Conservation (phyloP, 768 basidiomycete genomes). For the Kwoniella botswanensis region DNA sequence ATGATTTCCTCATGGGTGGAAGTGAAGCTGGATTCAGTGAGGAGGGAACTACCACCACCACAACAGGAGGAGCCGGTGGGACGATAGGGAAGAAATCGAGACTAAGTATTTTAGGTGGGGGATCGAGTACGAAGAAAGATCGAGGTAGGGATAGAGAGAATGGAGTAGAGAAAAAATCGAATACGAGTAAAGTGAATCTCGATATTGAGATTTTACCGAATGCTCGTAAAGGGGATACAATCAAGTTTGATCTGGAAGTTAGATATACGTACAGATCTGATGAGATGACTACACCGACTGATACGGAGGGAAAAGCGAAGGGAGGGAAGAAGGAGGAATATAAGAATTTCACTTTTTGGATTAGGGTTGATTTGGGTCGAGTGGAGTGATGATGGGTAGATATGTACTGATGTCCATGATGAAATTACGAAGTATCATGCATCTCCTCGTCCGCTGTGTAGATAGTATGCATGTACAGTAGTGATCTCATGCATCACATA, state of each 20-base stretch:
- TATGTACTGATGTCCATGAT: neutral
- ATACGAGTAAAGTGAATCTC: slow-evolving; percentile 87
- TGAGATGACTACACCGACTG: slow-evolving; percentile 60
- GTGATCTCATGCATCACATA: neutral
- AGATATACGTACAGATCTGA: slow-evolving; percentile 93
- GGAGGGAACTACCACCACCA: slow-evolving; percentile 58
- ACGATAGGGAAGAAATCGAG: slow-evolving; percentile 53
- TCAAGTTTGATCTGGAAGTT: slow-evolving; percentile 77
- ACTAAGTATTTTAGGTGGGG: slow-evolving; percentile 26
- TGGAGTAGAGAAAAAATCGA: slow-evolving; percentile 85
- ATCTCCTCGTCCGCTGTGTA: neutral
- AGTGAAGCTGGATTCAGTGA: slow-evolving; percentile 63
- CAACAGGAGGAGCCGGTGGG: neutral
- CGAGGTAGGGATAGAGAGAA: slow-evolving; percentile 62
- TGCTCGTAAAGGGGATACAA: slow-evolving; percentile 77
- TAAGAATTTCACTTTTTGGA: slow-evolving; percentile 56
- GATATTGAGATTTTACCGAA: slow-evolving; percentile 85
- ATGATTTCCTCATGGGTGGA: slow-evolving; percentile 52
- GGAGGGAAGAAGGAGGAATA: slow-evolving; percentile 42
- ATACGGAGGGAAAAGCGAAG: slow-evolving; percentile 9
- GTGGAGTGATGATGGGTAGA: slow-evolving; percentile 15
- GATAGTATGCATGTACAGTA: neutral
- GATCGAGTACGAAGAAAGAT: slow-evolving; percentile 30
- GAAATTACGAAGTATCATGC: neutral
- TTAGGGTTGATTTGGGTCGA: slow-evolving; percentile 41